Percentiles rank a stretch among this genome's conserved stretches.
These are phyloP conservation scores for Ceratobasidium sp. DNA, from an alignment of 1,284 basidiomycete species.

Conservation along the genomic window DNA sequence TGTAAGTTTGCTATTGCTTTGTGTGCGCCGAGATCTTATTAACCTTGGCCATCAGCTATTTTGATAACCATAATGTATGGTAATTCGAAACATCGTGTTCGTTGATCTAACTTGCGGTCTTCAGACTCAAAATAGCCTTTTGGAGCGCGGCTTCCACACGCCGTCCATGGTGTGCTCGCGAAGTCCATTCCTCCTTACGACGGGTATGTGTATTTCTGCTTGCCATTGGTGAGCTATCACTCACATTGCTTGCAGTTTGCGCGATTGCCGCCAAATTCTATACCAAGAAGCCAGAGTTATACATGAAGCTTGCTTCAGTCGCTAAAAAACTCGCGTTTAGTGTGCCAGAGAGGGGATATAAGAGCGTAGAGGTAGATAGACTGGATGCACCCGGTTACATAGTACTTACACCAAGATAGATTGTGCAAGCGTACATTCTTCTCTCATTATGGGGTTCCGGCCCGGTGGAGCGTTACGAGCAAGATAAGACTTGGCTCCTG, in stretches of 20 bases:
- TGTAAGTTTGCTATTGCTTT: constrained; percentile 63
- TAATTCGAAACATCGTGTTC: not conserved
- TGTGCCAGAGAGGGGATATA: constrained; percentile 85
- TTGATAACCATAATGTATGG: constrained; percentile 75
- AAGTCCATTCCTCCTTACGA: constrained; percentile 90
- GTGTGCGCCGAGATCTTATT: constrained; percentile 40
- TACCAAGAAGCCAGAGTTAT: constrained; percentile 80
- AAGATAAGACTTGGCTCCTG: constrained; percentile 94
- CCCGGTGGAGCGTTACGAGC: constrained; percentile 93
- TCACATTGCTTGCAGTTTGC: constrained; percentile 67
- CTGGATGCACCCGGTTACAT: too few relatives aligned
- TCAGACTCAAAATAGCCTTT: constrained; percentile 73
- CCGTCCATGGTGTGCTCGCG: constrained; percentile 90
- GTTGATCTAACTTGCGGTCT: not conserved
- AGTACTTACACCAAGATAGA: constrained; percentile 47
- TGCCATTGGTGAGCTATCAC: not conserved
- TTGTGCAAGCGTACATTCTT: constrained; percentile 88
- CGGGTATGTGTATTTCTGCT: constrained; percentile 64
- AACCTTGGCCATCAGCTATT: constrained; percentile 60
- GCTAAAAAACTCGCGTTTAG: constrained; percentile 92
- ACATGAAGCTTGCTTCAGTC: constrained; percentile 78
- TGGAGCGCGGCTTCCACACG: constrained; percentile 88
- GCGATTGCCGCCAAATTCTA: constrained; percentile 94
- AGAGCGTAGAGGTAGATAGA: constrained; percentile 78
- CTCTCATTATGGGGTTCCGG: constrained; percentile 85